Conservation (phyloP, 179 eudicot species). For the Camellia oleifera region DNA sequence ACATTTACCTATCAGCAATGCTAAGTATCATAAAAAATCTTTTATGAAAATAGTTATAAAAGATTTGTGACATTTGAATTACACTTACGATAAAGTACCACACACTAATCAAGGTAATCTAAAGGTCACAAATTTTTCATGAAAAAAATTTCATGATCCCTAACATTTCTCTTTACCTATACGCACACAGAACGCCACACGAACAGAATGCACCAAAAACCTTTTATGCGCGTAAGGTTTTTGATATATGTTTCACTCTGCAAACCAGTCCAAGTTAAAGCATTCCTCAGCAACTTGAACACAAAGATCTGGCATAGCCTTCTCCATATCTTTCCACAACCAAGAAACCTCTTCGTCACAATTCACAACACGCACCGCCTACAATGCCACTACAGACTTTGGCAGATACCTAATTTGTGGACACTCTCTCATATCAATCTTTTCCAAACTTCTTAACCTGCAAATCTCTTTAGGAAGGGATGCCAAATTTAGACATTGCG, state of each 20-base stretch:
- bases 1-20: too few relatives aligned
- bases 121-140: too few relatives aligned
- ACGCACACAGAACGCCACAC: too few relatives aligned
- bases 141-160: too few relatives aligned
- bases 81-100: too few relatives aligned
- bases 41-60: too few relatives aligned
- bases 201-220: too few relatives aligned
- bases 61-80: too few relatives aligned
- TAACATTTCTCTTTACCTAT: too few relatives aligned
- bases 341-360: slow-evolving; percentile 75
- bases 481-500: slow-evolving; percentile 59
- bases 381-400: slow-evolving; percentile 30
- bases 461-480: slow-evolving; percentile 59
- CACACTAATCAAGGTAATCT: too few relatives aligned
- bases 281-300: slow-evolving; percentile 76
- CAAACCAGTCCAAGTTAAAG: slow-evolving; percentile 73
- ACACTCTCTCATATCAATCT: slow-evolving; percentile 88
- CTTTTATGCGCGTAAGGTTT: too few relatives aligned
- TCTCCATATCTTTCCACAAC: slow-evolving; percentile 57
- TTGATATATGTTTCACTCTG: background rate
- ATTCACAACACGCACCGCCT: slow-evolving; percentile 48
- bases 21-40: too few relatives aligned
- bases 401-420: slow-evolving; percentile 56
- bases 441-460: slow-evolving; percentile 50
- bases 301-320: slow-evolving; percentile 35